Evolutionary conservation across 805 yeast genomes (phyloP), one percentile per base, ranked within the genome.

Genomic region (Starmerella scarabaei): DNA sequence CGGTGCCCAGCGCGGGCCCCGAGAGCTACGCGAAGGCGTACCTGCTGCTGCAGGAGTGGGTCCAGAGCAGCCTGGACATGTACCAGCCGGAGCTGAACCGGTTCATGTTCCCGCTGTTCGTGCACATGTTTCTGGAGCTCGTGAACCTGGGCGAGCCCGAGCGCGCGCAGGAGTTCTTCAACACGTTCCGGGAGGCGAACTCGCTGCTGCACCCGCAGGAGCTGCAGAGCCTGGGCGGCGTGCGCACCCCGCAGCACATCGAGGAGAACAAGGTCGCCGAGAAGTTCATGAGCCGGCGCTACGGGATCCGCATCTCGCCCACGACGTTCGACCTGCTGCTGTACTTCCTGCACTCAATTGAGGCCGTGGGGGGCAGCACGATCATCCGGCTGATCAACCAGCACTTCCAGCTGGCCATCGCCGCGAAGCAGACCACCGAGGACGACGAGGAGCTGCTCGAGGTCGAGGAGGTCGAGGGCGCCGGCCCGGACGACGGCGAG

Each of bases 261-360:
- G 68, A 73, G 49, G 93, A 84, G 53, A 84, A 86, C 60, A 81
- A 74, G 43, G 67, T 81, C 49, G 93, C 96, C 2, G 74, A 73
- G 50, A 72, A 78, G 6, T 88, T 78, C 62, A 66, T 80, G 47
- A 64, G 69, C 28, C 75, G 80, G 63, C 80, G 80, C 55, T 91
- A 84, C 60, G 68, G 73, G 39, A 67, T 88, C 7, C 71, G 73
- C 32, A 75, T 88, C 34, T 79, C 94, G 12, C 77, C 81, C 47
- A 85, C 95, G 1, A 75, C 93, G 4, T 69, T 88, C 54, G 91
- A 85, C 56, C 63, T 88, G 50, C 68, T 91, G 48, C 66, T 91
- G 39, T 82, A 83, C 56, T 88, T 85, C 51, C 61, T 91, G 40
- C 93, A 84, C 57, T 96, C 88, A 55, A 83, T 85, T 57, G 96